A percentile compares a stretch with the other conserved stretches of the same genome.
These are phyloP conservation scores for Cercophora samala DNA, from an alignment of 495 filamentous ascomycete species.

Conservation along the genomic window DNA sequence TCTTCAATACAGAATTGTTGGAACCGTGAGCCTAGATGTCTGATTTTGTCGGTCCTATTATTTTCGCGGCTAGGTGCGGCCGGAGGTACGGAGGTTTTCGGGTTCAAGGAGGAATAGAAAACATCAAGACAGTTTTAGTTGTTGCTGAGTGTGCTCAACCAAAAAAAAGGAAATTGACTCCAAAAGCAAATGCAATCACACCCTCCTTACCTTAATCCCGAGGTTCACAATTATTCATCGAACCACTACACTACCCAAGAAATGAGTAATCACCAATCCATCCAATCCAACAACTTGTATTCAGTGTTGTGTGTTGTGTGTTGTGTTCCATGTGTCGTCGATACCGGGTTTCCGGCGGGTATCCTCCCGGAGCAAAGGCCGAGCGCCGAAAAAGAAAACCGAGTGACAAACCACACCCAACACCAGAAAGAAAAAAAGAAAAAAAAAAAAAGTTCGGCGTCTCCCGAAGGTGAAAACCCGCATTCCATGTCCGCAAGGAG, in stretches of 20 bases:
- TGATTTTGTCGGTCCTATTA: not conserved
- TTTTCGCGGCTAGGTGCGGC: not conserved
- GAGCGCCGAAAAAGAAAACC: slow-evolving; percentile 9
- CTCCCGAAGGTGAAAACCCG: slow-evolving; percentile 11
- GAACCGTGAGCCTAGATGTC: not conserved
- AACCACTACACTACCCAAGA: not conserved
- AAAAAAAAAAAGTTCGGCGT: slow-evolving; percentile 10
- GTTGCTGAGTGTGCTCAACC: not conserved
- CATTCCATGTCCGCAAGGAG: slow-evolving; percentile 2
- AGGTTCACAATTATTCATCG: not conserved
- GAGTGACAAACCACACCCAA: too few relatives aligned
- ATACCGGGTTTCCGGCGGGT: not conserved
- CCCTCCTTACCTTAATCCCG: not conserved
- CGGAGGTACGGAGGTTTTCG: not conserved
- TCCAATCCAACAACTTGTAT: not conserved
- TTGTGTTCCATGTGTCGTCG: not conserved
- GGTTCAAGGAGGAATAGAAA: not conserved
- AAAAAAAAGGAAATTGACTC: not conserved
- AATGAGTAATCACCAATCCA: not conserved
- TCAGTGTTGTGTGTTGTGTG: too few relatives aligned
- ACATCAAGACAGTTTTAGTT: too few relatives aligned
- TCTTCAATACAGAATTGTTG: not conserved
- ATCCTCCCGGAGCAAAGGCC: slow-evolving; percentile 11
- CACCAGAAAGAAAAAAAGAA: not conserved
- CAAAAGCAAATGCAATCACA: not conserved